A percentile compares a stretch with the other conserved stretches of the same genome.
Conservation (phyloP, 1,139 yeast species). For the Yamadazyma membranifaciens region DNA sequence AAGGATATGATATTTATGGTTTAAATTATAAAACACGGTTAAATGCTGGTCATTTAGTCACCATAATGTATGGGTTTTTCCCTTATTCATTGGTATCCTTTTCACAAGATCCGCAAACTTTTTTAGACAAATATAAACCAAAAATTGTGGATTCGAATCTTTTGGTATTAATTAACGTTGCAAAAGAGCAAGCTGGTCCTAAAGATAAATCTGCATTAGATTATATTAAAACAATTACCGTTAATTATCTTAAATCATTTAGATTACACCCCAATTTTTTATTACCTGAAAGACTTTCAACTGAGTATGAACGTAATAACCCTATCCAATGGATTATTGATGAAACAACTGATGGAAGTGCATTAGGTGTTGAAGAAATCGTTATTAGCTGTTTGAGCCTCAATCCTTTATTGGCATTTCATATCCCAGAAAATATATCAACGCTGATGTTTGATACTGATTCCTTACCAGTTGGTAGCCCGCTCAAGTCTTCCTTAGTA, state of each 20-base stretch:
- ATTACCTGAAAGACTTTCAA: slow-evolving; percentile 22
- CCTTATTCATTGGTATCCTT: slow-evolving; percentile 52
- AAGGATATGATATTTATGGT: not conserved
- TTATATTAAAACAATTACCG: slow-evolving; percentile 6
- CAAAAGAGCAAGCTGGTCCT: slow-evolving; percentile 10
- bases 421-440: slow-evolving; percentile 11
- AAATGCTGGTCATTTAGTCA: slow-evolving; percentile 26
- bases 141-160: slow-evolving; percentile 12
- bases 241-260: slow-evolving; percentile 21
- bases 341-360: slow-evolving; percentile 16
- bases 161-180: slow-evolving; percentile 7
- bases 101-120: slow-evolving; percentile 36
- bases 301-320: slow-evolving; percentile 42
- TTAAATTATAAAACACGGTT: slow-evolving; percentile 15
- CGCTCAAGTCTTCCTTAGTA: not conserved
- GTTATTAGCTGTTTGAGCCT: slow-evolving; percentile 32
- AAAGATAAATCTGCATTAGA: slow-evolving; percentile 8
- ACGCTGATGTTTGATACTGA: slow-evolving; percentile 1
- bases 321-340: slow-evolving; percentile 35
- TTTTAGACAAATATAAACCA: slow-evolving; percentile 15
- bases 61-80: slow-evolving; percentile 60
- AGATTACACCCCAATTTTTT: slow-evolving; percentile 51
- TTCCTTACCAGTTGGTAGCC: not conserved
- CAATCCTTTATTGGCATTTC: slow-evolving; percentile 13
- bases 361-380: slow-evolving; percentile 32